These are phyloP conservation scores for Hygrocybe punicea DNA, from an alignment of 768 basidiomycete genomes.

Conservation along the genomic window DNA sequence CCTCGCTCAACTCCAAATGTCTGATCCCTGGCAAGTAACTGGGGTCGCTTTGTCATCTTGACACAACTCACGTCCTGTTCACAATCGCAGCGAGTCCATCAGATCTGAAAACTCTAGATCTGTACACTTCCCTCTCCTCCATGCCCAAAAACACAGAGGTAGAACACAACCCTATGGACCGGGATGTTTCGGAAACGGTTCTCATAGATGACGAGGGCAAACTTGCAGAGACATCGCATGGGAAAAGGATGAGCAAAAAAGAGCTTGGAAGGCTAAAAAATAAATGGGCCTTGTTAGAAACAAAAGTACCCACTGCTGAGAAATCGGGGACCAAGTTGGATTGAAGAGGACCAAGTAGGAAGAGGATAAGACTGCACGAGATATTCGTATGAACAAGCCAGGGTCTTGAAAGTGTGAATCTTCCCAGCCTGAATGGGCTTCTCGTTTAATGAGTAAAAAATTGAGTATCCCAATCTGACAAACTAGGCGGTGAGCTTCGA, in stretches of 20 bases:
- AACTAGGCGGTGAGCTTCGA: no score
- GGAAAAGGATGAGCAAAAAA: slow-evolving; percentile 41
- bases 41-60: slow-evolving; percentile 8
- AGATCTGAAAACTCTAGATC: slow-evolving; percentile 52
- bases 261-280: slow-evolving; percentile 50
- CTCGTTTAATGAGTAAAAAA: neutral
- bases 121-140: slow-evolving; percentile 55
- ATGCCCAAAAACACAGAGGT: slow-evolving; percentile 58
- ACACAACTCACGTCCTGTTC: neutral
- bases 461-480: neutral
- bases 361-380: neutral
- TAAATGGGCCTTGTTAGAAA: slow-evolving; percentile 45
- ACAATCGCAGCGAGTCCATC: slow-evolving; percentile 41
- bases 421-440: neutral
- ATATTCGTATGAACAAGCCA: neutral
- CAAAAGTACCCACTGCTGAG: slow-evolving; percentile 23
- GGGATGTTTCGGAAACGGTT: slow-evolving; percentile 14
- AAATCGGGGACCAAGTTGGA: slow-evolving; percentile 38
- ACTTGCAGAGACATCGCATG: slow-evolving; percentile 2
- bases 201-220: slow-evolving; percentile 6
- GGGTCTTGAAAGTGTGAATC: neutral
- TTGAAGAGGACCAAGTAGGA: no score
- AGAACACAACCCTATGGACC: slow-evolving; percentile 42
- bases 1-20: slow-evolving; percentile 45
- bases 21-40: slow-evolving; percentile 44